Conservation (phyloP, 225 moss, liverwort and hornwort genomes). For the Bryum argenteum region DNA sequence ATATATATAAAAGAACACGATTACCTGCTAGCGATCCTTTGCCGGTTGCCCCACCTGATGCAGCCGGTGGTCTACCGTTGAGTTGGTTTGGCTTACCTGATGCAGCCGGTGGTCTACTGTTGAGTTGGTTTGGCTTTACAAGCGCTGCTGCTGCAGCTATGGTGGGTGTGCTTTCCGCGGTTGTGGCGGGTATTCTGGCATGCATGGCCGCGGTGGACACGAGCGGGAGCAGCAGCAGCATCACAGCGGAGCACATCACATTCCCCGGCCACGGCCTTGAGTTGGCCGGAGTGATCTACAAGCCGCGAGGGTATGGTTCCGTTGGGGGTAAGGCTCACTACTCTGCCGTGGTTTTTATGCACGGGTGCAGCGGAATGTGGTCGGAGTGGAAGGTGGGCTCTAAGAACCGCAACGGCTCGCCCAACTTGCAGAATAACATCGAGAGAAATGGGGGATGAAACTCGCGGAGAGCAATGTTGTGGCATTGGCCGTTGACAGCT, state of each 20-base stretch:
- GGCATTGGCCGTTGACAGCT: slow-evolving; percentile 69
- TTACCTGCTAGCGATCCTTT: too few relatives aligned
- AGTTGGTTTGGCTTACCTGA: too few relatives aligned
- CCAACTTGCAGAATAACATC: slow-evolving; percentile 64
- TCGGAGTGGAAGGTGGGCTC: slow-evolving; percentile 52
- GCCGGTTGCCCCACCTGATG: too few relatives aligned
- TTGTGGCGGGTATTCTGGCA: slow-evolving; percentile 42
- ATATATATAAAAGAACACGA: too few relatives aligned
- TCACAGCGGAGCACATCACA: slow-evolving; percentile 34
- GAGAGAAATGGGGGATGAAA: slow-evolving; percentile 65
- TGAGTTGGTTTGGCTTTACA: neutral
- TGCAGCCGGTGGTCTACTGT: too few relatives aligned
- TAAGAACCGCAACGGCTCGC: slow-evolving; percentile 40
- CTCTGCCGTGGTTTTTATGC: slow-evolving; percentile 72
- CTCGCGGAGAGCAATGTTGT: slow-evolving; percentile 57
- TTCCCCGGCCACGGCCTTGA: slow-evolving; percentile 38
- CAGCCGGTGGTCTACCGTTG: too few relatives aligned
- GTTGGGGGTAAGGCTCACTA: neutral
- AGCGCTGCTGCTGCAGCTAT: slow-evolving; percentile 16
- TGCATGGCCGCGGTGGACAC: slow-evolving; percentile 38
- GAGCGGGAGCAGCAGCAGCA: neutral
- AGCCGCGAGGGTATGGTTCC: slow-evolving; percentile 33
- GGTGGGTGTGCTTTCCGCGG: slow-evolving; percentile 30
- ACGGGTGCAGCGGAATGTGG: slow-evolving; percentile 76
- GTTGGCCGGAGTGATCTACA: slow-evolving; percentile 52